Conservation (phyloP, 2,329 filamentous ascomycete genomes). For the Hymenoscyphus scutula region DNA sequence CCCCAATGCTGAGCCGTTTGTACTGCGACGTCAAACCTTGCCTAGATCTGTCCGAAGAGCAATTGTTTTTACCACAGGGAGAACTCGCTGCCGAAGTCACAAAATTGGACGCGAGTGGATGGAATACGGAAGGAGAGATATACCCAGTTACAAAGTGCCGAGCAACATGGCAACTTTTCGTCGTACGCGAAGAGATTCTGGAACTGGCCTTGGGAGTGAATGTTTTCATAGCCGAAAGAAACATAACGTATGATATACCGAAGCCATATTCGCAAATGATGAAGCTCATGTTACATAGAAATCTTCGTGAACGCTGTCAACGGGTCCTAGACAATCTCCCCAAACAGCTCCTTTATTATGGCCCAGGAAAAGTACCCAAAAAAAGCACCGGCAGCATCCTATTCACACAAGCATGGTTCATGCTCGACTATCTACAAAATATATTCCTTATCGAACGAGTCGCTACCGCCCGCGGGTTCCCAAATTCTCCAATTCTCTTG, state of each 20-base stretch:
- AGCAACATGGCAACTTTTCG: constrained; percentile 21
- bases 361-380: constrained; percentile 21
- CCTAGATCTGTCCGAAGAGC: constrained; percentile 30
- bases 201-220: constrained; percentile 32
- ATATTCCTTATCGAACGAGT: constrained; percentile 32
- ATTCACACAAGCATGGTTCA: constrained; percentile 25
- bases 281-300: constrained; percentile 19
- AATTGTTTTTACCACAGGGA: constrained; percentile 25
- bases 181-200: constrained; percentile 33
- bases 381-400: constrained; percentile 19
- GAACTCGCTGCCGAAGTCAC: constrained; percentile 19
- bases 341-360: constrained; percentile 27
- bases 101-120: constrained; percentile 28
- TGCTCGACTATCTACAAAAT: constrained; percentile 32
- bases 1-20: constrained; percentile 27
- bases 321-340: constrained; percentile 24
- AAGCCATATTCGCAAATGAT: neutral
- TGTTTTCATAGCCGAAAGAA: constrained; percentile 23
- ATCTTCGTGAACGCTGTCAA: constrained; percentile 24
- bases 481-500: constrained; percentile 27
- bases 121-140: constrained; percentile 27
- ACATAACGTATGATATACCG: constrained; percentile 23
- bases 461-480: constrained; percentile 25
- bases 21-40: constrained; percentile 30
- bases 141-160: constrained; percentile 22